Conservation (phyloP, 2,329 filamentous ascomycete genomes). For the Bipolaris victoriae region DNA sequence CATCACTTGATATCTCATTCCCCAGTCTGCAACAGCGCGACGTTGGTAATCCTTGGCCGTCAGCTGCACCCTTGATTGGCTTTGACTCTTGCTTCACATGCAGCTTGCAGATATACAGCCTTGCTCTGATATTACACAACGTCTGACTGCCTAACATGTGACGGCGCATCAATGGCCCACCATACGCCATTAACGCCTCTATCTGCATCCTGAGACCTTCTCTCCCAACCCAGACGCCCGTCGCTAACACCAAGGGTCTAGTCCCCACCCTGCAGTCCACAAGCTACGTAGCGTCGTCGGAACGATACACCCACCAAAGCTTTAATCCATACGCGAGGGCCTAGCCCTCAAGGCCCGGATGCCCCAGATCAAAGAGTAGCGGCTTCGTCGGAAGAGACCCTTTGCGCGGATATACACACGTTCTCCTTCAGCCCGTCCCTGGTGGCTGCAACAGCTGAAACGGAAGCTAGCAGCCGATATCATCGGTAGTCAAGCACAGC, state of each 20-base stretch:
- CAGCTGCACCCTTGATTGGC: not conserved
- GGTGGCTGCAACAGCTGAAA: not conserved
- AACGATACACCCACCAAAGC: not conserved
- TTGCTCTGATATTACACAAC: not conserved
- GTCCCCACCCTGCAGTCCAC: slow-evolving; percentile 5
- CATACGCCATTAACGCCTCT: slow-evolving; percentile 1
- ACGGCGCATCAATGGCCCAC: not conserved
- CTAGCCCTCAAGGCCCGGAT: not conserved
- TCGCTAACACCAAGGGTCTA: not conserved
- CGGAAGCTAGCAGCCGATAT: not conserved
- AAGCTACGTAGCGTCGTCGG: not conserved
- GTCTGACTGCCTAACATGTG: not conserved
- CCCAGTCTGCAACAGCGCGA: slow-evolving; percentile 5
- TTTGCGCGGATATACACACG: not conserved
- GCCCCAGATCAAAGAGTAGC: too few species aligned
- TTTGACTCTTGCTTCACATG: not conserved
- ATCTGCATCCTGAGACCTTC: not conserved
- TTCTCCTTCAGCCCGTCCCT: too few species aligned
- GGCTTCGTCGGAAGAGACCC: not conserved
- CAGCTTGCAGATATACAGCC: not conserved
- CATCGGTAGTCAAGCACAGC: not conserved
- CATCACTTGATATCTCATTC: not conserved
- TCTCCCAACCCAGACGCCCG: not conserved
- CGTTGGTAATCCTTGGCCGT: not conserved
- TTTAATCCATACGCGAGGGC: not conserved